A percentile compares a stretch with the other conserved stretches of the same genome.
Conservation (phyloP, 306 rosid genomes). For the Dalbergia cultrata region DNA sequence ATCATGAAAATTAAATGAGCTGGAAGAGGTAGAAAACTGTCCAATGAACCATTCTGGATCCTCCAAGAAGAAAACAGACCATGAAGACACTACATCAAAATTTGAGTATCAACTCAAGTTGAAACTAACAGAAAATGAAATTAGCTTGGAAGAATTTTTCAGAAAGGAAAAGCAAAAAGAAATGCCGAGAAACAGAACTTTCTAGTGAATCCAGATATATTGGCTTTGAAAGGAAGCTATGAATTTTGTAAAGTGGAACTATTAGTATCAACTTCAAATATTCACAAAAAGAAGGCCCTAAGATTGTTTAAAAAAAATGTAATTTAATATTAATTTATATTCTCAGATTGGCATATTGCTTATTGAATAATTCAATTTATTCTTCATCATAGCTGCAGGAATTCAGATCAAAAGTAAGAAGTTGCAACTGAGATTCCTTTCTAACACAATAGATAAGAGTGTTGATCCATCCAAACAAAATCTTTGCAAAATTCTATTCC, state of each 20-base stretch:
- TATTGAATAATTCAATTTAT: conserved; percentile 26
- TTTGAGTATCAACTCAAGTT: conserved; percentile 18
- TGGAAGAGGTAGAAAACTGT: conserved; percentile 13
- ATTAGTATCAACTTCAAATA: conserved; percentile 19
- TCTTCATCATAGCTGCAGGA: conserved; percentile 5
- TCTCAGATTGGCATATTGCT: not conserved
- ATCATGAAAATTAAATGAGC: not conserved
- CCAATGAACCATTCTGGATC: conserved; percentile 14
- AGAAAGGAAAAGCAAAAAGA: conserved; percentile 5
- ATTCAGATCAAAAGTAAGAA: conserved; percentile 18
- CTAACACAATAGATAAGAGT: not conserved
- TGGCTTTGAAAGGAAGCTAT: not conserved
- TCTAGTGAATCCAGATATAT: not conserved
- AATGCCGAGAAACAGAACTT: not conserved
- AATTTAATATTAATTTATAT: not conserved
- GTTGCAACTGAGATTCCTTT: not conserved
- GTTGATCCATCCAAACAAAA: not conserved
- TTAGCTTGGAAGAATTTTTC: not conserved
- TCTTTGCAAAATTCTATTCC: not conserved
- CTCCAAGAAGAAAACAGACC: conserved; percentile 22
- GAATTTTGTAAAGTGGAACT: conserved; percentile 1
- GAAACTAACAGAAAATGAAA: conserved; percentile 12
- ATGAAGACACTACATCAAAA: not conserved
- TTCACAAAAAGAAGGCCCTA: not conserved
- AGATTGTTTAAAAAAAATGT: not conserved